Percentiles rank a stretch among this genome's conserved stretches.
These are phyloP conservation scores for Apiotrichum akiyoshidainum DNA, from an alignment of 1,284 basidiomycete genomes.

Conservation along the genomic window DNA sequence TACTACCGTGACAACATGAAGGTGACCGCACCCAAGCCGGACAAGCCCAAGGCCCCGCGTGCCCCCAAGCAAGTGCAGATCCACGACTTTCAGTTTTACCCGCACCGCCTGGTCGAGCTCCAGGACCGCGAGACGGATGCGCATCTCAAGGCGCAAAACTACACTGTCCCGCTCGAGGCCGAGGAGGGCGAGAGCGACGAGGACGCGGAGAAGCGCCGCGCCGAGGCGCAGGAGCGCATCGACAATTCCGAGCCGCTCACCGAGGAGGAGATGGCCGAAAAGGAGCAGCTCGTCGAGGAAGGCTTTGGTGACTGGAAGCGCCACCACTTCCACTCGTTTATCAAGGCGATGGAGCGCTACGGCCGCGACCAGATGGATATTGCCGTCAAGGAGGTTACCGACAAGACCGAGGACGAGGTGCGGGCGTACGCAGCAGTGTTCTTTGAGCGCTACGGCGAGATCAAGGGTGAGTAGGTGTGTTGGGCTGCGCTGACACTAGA, in stretches of 20 bases:
- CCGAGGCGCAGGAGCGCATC: slow-evolving; percentile 78
- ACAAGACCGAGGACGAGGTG: slow-evolving; percentile 80
- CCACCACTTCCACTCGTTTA: slow-evolving; percentile 88
- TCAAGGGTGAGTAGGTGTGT: slow-evolving; percentile 60
- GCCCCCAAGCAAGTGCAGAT: slow-evolving; percentile 86
- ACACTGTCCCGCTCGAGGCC: slow-evolving; percentile 67
- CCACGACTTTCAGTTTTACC: slow-evolving; percentile 98
- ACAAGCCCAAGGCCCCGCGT: slow-evolving; percentile 79
- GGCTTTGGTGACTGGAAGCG: slow-evolving; percentile 90
- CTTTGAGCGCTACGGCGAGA: slow-evolving; percentile 82
- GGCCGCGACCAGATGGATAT: slow-evolving; percentile 76
- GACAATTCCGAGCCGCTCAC: slow-evolving; percentile 80
- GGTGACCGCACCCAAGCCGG: slow-evolving; percentile 64
- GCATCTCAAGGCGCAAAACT: slow-evolving; percentile 67
- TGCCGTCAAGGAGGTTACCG: slow-evolving; percentile 72
- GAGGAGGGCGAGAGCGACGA: slow-evolving; percentile 72
- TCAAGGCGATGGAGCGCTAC: slow-evolving; percentile 77
- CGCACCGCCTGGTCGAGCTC: slow-evolving; percentile 71
- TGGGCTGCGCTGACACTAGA: slow-evolving; percentile 50
- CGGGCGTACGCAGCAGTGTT: slow-evolving; percentile 79
- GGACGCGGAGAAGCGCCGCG: slow-evolving; percentile 75
- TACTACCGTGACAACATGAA: slow-evolving; percentile 90
- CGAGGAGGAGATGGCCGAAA: slow-evolving; percentile 75
- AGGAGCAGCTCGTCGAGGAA: slow-evolving; percentile 70
- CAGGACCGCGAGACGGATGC: slow-evolving; percentile 85